Evolutionary conservation across 495 filamentous ascomycete species (phyloP), one percentile per base, ranked within the genome.

Genomic region (Barbatosphaeria neglecta): DNA sequence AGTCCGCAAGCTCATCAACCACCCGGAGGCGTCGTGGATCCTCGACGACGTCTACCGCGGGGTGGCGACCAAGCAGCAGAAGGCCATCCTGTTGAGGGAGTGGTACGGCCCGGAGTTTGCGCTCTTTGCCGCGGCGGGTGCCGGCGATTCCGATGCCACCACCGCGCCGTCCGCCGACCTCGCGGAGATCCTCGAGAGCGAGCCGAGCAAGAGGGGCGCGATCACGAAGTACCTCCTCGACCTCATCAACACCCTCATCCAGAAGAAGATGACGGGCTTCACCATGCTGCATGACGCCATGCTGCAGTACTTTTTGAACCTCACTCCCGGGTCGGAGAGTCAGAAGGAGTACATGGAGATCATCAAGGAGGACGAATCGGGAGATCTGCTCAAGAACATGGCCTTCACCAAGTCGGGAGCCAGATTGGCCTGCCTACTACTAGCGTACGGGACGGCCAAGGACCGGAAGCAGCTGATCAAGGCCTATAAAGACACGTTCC

Each of bases 61-160:
- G 28, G 80, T 86, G 50, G 90, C 90, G 15, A 92, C 84, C 6
- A 75, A 77, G 53, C 74, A 83, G 50, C 93, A 99, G 59, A 69
- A 89, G 60, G 78, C 82, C 18, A 77, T 76, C 43, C 72, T 99
- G 43, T 73, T 99, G 17, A 74, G 89, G 22, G 93, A 99, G 65
- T 99, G 94, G 87, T 99, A 96, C 61, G 92, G 93, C 0, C 74
- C 89, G 0, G 93, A 99, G 55, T 97, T 93, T 59, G 76, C 86
- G 13, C 73, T 96, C 18, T 90, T 95, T 66, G 76, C 77, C 48
- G 67, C 73, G 18, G 72, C 68, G 24, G 55, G 67, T 9, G 68
- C 78, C 9, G 68, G 69, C 23, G 67, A 70, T 46, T 45, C 52
- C 31, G 56, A 37, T 37, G 33, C 68, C 22, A n/a, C n/a, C n/a